phyloP scores from a whole-genome alignment of 768 basidiomycete genomes.

The Termitomyces sp. region DNA sequence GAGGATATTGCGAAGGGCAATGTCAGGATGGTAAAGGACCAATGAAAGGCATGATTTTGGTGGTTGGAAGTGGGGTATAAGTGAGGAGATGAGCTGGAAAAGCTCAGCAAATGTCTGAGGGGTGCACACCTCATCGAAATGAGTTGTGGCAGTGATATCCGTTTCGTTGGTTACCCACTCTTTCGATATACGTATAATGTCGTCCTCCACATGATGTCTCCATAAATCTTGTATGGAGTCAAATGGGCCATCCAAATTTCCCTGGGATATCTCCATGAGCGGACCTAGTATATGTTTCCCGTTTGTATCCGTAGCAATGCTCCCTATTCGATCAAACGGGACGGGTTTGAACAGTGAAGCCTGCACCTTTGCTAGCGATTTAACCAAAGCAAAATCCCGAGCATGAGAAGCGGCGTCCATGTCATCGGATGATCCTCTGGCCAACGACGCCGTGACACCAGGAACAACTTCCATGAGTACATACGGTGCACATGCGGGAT shows the following conservation, averaged over 20 bases:
- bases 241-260: background rate
- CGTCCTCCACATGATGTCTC: background rate
- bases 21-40: background rate
- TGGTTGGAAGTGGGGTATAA: background rate
- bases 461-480: background rate
- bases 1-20: background rate
- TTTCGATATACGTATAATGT: background rate
- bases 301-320: background rate
- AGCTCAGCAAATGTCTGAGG: background rate
- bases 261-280: background rate
- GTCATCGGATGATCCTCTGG: background rate
- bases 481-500: background rate
- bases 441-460: background rate
- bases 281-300: background rate
- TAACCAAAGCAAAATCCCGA: background rate
- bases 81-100: background rate
- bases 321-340: background rate
- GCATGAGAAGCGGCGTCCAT: background rate
- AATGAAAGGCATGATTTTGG: background rate
- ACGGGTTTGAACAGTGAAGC: too few species aligned
- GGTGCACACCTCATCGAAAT: background rate
- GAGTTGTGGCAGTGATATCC: background rate
- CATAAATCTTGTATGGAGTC: background rate
- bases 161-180: background rate
- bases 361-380: background rate